Conservation (phyloP, 371 early-diverging fungal genomes). For the Amoeboaphelidium occidentale region DNA sequence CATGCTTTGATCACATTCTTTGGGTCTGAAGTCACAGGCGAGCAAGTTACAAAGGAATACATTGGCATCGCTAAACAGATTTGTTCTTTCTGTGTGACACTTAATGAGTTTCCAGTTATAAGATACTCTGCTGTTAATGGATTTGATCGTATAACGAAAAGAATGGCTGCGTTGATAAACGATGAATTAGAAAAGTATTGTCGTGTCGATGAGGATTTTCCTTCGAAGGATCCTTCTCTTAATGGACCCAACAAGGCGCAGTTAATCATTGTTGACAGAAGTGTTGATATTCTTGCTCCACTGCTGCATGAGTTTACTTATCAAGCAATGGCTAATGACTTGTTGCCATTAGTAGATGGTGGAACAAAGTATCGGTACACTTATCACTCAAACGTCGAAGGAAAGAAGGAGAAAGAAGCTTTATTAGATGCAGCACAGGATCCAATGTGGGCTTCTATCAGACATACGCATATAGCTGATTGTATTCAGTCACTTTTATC, state of each 20-base stretch:
- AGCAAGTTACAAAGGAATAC: slow-evolving; percentile 18
- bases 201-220: slow-evolving; percentile 28
- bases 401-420: slow-evolving; percentile 3
- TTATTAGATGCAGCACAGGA: slow-evolving; percentile 17
- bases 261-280: slow-evolving; percentile 65
- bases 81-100: slow-evolving; percentile 27
- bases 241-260: slow-evolving; percentile 24
- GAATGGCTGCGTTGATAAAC: slow-evolving; percentile 24
- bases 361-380: slow-evolving; percentile 17
- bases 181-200: slow-evolving; percentile 29
- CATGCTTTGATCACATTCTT: slow-evolving; percentile 27
- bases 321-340: slow-evolving; percentile 74
- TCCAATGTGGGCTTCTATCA: slow-evolving; percentile 30
- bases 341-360: slow-evolving; percentile 37
- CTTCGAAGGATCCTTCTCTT: slow-evolving; percentile 14
- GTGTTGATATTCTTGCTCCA: slow-evolving; percentile 59
- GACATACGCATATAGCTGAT: slow-evolving; percentile 83
- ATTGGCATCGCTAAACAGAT: neutral
- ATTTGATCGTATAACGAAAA: slow-evolving; percentile 11
- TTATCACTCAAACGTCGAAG: neutral
- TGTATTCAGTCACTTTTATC: slow-evolving; percentile 50
- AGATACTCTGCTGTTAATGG: slow-evolving; percentile 17
- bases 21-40: slow-evolving; percentile 18
- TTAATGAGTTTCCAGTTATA: slow-evolving; percentile 65
- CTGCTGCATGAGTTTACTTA: slow-evolving; percentile 81